Evolutionary conservation across 2,329 filamentous ascomycete species (phyloP).

Genomic region (Aplosporella prunicola): DNA sequence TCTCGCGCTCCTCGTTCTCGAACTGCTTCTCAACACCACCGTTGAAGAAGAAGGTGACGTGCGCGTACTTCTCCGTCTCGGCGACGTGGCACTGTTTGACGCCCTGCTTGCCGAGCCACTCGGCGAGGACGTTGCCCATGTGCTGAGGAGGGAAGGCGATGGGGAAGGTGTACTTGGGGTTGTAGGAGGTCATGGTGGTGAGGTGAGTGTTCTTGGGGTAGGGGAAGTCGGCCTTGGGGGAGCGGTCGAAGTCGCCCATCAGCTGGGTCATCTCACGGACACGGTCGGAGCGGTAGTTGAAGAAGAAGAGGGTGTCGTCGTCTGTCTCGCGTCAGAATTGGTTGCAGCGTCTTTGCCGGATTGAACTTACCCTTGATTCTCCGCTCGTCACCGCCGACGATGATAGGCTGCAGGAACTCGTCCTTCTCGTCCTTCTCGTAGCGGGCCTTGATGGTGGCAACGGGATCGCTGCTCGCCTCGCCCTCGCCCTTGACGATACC

Average conservation of each 20-base stretch:
- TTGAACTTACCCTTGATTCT: constrained; percentile 66
- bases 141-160: constrained; percentile 88
- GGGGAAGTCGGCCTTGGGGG: constrained; percentile 79
- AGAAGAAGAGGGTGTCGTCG: constrained; percentile 94
- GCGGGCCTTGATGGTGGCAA: constrained; percentile 76
- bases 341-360: constrained; percentile 19
- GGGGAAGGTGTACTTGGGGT: constrained; percentile 84
- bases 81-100: constrained; percentile 93
- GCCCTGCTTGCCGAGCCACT: constrained; percentile 85
- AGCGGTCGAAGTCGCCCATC: constrained; percentile 84
- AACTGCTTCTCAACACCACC: constrained; percentile 96
- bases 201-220: constrained; percentile 83
- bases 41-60: constrained; percentile 99
- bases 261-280: constrained; percentile 94
- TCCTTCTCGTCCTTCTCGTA: constrained; percentile 86
- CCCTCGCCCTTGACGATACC: constrained; percentile 80
- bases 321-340: constrained; percentile 42
- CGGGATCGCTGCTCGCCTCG: constrained; percentile 72
- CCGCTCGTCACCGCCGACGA: constrained; percentile 75
- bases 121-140: constrained; percentile 97
- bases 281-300: constrained; percentile 99
- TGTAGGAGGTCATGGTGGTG: constrained; percentile 98
- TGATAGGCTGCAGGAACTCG: constrained; percentile 97
- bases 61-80: constrained; percentile 98
- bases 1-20: constrained; percentile 80